phyloP scores from a whole-genome alignment of 441 rosid species.

The Iberis amara region DNA sequence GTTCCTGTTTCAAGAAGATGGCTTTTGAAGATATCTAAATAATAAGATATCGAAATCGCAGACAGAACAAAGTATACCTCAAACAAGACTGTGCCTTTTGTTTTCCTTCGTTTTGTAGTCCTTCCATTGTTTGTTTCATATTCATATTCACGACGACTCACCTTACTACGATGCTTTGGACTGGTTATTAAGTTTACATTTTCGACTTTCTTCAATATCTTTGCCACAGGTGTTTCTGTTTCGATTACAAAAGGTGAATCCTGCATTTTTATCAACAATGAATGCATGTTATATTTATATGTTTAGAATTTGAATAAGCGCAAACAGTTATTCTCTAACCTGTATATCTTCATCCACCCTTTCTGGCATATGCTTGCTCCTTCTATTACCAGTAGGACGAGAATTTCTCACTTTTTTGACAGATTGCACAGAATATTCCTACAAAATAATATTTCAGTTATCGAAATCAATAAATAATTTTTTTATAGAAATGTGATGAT shows the following conservation, averaged over 20 bases:
- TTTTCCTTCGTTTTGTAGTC: slow-evolving; percentile 65
- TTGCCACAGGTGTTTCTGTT: slow-evolving; percentile 56
- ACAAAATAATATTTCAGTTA: slow-evolving; percentile 20
- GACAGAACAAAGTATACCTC: slow-evolving; percentile 44
- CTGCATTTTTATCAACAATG: slow-evolving; percentile 33
- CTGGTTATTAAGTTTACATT: slow-evolving; percentile 40
- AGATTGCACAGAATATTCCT: slow-evolving; percentile 67
- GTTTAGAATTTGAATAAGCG: slow-evolving; percentile 11
- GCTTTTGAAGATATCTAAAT: background rate
- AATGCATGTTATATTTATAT: background rate
- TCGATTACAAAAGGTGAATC: slow-evolving; percentile 41
- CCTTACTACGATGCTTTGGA: slow-evolving; percentile 72
- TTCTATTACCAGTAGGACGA: slow-evolving; percentile 35
- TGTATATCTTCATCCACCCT: slow-evolving; percentile 44
- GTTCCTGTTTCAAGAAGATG: slow-evolving; percentile 43
- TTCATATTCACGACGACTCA: slow-evolving; percentile 72
- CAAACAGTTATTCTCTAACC: slow-evolving; percentile 27
- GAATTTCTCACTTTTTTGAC: slow-evolving; percentile 52
- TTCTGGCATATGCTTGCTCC: slow-evolving; percentile 33
- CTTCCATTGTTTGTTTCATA: slow-evolving; percentile 61
- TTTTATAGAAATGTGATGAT: too few species aligned
- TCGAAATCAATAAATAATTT: background rate
- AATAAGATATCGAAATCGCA: background rate
- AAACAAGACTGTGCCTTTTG: slow-evolving; percentile 62
- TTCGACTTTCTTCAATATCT: slow-evolving; percentile 46